Percentiles rank a stretch among this genome's conserved stretches.
These are phyloP conservation scores for Ceratopteris richardii DNA, from an alignment of 75 land plant species.

Conservation along the genomic window DNA sequence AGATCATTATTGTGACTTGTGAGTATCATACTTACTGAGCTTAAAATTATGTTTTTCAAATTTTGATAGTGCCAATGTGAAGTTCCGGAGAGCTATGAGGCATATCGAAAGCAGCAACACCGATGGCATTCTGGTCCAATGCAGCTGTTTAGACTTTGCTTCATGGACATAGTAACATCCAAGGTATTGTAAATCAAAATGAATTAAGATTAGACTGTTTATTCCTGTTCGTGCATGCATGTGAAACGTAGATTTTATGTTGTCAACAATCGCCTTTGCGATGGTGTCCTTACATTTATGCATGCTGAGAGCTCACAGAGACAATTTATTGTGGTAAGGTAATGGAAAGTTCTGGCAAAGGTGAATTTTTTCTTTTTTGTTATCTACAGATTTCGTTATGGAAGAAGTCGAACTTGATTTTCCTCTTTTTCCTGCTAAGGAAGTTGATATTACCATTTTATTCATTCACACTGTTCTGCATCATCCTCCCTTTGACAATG, in stretches of 20 bases:
- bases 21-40: background rate
- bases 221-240: background rate
- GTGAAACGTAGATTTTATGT: too few relatives aligned
- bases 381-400: slow-evolving; percentile 35
- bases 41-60: background rate
- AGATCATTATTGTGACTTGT: background rate
- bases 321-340: background rate
- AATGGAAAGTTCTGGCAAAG: background rate
- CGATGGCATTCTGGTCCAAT: slow-evolving; percentile 47
- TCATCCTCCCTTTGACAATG: slow-evolving; percentile 87
- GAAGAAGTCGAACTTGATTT: slow-evolving; percentile 73
- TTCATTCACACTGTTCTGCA: slow-evolving; percentile 85
- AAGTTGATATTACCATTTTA: slow-evolving; percentile 83
- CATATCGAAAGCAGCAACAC: slow-evolving; percentile 41
- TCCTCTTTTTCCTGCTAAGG: slow-evolving; percentile 75
- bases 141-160: slow-evolving; percentile 37
- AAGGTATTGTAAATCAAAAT: slow-evolving; percentile 14
- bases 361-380: slow-evolving; percentile 4
- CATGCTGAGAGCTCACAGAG: background rate
- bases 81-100: slow-evolving; percentile 32
- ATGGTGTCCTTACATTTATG: background rate
- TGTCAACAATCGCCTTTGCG: background rate
- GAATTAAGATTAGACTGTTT: background rate
- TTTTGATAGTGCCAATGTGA: slow-evolving; percentile 28
- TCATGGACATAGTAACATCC: slow-evolving; percentile 25